Evolutionary conservation across 2,329 filamentous ascomycete species (phyloP).

Genomic region (Arthroderma sp.): DNA sequence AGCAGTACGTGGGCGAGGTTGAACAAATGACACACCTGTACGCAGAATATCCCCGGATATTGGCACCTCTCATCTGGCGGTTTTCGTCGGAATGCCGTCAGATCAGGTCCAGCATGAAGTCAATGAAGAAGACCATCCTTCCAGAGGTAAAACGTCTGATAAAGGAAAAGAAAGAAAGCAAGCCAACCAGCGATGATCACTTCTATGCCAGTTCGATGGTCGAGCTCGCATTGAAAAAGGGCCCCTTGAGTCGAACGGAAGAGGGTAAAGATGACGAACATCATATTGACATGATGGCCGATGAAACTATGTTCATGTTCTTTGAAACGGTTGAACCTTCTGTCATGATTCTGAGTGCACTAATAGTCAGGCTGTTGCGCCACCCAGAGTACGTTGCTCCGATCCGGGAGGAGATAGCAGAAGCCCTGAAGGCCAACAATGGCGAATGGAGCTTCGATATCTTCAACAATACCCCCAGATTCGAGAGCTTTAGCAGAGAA

Average conservation of each 20-base stretch:
- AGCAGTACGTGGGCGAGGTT: background rate
- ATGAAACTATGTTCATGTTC: constrained; percentile 6
- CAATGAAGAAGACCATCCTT: background rate
- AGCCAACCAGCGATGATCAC: background rate
- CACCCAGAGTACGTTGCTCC: background rate
- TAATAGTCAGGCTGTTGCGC: background rate
- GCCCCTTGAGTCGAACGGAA: background rate
- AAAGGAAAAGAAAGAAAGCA: background rate
- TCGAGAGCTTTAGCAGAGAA: constrained; percentile 4
- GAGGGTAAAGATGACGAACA: background rate
- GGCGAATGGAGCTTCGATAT: constrained; percentile 3
- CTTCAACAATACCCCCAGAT: background rate
- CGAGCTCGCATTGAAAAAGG: background rate
- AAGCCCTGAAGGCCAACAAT: background rate
- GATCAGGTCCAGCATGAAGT: background rate
- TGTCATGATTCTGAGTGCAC: background rate
- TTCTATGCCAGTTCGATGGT: background rate
- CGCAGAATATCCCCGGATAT: background rate
- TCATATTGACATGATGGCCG: constrained; percentile 1
- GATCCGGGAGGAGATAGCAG: background rate
- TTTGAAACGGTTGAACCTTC: background rate
- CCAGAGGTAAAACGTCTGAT: background rate
- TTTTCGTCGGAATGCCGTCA: background rate
- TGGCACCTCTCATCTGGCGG: background rate
- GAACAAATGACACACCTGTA: background rate